Evolutionary conservation across 2,329 filamentous ascomycete species (phyloP).

Genomic region (Colletotrichum coccodes): DNA sequence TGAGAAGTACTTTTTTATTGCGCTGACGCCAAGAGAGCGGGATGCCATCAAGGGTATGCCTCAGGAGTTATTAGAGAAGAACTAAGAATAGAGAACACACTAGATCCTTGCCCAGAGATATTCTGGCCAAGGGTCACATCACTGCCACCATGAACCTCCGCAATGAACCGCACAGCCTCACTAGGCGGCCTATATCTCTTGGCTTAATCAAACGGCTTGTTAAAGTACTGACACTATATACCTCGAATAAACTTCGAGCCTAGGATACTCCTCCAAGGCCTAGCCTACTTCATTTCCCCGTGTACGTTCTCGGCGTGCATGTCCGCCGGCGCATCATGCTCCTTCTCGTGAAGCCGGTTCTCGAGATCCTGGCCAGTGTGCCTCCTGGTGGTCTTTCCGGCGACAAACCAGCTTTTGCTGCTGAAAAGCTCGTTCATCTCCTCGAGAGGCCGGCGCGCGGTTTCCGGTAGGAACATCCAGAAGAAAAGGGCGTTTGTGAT

Average conservation of each 20-base stretch:
- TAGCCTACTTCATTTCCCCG: background rate
- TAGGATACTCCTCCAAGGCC: background rate
- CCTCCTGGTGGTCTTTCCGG: background rate
- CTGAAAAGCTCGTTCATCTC: constrained; percentile 75
- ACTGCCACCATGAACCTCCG: too few relatives aligned
- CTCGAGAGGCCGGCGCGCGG: constrained; percentile 70
- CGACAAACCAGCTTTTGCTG: constrained; percentile 72
- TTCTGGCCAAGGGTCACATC: background rate
- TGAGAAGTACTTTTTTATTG: constrained; percentile 60
- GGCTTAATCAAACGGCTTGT: too few relatives aligned
- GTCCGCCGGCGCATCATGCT: background rate
- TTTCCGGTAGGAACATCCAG: constrained; percentile 74
- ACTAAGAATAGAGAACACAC: background rate
- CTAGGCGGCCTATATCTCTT: too few relatives aligned
- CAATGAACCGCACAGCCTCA: background rate
- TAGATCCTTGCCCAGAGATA: too few relatives aligned
- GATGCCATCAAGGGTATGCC: constrained; percentile 55
- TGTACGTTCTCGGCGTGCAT: background rate
- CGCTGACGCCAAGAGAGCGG: constrained; percentile 56
- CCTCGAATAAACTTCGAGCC: background rate
- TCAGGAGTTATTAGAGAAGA: constrained; percentile 29
- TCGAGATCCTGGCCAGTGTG: background rate
- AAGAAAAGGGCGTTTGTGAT: constrained; percentile 61
- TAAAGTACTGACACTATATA: background rate
- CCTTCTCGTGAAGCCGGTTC: constrained; percentile 3